Evolutionary conservation across 768 basidiomycete species (phyloP).

Genomic region (Mycena vitilis): DNA sequence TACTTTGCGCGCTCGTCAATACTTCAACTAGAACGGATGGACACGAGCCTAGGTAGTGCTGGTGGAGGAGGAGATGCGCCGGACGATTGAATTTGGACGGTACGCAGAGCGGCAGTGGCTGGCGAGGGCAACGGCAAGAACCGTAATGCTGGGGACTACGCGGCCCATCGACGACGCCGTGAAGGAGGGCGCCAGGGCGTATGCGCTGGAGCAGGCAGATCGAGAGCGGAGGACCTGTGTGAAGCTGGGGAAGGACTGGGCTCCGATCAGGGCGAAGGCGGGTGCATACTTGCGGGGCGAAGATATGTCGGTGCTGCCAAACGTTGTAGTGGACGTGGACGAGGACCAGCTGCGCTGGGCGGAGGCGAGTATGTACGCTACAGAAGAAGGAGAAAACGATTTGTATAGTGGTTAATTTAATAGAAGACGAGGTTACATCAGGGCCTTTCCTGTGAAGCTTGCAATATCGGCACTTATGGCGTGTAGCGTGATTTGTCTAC

Average conservation of each 20-base stretch:
- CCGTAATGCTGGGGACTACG: neutral
- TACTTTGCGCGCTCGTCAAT: too few species aligned
- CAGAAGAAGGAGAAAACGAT: constrained; percentile 1
- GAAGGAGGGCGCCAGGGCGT: neutral
- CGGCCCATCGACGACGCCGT: too few species aligned
- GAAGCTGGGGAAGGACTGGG: neutral
- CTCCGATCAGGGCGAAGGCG: neutral
- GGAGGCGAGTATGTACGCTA: neutral
- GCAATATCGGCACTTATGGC: too few species aligned
- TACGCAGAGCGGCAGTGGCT: neutral
- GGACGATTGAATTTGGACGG: neutral
- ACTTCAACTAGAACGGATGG: neutral
- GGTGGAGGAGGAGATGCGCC: neutral
- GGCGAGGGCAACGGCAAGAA: neutral
- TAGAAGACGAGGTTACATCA: too few species aligned
- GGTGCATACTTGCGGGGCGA: neutral
- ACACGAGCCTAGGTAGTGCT: neutral
- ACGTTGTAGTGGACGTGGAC: neutral
- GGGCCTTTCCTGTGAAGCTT: too few species aligned
- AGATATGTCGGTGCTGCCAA: neutral
- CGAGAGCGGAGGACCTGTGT: neutral
- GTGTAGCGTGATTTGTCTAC: too few species aligned
- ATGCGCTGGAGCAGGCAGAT: neutral
- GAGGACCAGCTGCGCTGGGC: neutral
- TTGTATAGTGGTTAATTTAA: too few species aligned